A percentile compares a stretch with the other conserved stretches of the same genome.
phyloP scores from a whole-genome alignment of 495 filamentous ascomycete genomes.

The Tirmania nivea region DNA sequence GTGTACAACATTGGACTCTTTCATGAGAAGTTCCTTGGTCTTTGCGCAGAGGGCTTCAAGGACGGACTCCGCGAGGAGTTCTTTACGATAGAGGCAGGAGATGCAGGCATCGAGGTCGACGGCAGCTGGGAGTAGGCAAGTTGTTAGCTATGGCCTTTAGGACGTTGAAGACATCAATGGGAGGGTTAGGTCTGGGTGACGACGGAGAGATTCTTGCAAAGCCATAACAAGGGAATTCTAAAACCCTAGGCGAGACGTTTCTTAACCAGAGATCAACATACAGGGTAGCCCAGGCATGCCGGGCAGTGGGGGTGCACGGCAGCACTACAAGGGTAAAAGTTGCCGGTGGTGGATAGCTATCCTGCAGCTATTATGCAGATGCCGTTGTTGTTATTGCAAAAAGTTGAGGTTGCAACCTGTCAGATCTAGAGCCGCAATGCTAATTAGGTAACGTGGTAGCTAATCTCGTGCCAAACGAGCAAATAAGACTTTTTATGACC shows the following conservation, averaged over 20 bases:
- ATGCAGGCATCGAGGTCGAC: constrained; percentile 98
- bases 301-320: constrained; percentile 8
- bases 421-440: too few species aligned
- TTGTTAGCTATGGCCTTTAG: constrained; percentile 2
- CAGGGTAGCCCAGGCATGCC: constrained; percentile 74
- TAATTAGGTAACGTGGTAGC: too few species aligned
- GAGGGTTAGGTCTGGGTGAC: background rate
- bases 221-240: too few species aligned
- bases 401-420: too few species aligned
- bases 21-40: constrained; percentile 95
- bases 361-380: too few species aligned
- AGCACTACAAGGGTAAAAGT: constrained; percentile 2
- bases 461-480: too few species aligned
- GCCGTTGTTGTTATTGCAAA: too few species aligned
- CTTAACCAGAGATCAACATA: constrained; percentile 31
- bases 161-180: constrained; percentile 3
- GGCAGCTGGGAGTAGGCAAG: constrained; percentile 37
- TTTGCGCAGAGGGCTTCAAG: constrained; percentile 99
- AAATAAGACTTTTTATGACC: too few species aligned
- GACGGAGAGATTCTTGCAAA: too few species aligned
- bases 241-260: too few species aligned
- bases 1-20: constrained; percentile 98
- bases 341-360: constrained; percentile 1
- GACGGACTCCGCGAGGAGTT: constrained; percentile 87
- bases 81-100: constrained; percentile 81